Evolutionary conservation across 768 basidiomycete species (phyloP), one percentile per base, ranked within the genome.

Genomic region (Leucocoprinus leucothites): DNA sequence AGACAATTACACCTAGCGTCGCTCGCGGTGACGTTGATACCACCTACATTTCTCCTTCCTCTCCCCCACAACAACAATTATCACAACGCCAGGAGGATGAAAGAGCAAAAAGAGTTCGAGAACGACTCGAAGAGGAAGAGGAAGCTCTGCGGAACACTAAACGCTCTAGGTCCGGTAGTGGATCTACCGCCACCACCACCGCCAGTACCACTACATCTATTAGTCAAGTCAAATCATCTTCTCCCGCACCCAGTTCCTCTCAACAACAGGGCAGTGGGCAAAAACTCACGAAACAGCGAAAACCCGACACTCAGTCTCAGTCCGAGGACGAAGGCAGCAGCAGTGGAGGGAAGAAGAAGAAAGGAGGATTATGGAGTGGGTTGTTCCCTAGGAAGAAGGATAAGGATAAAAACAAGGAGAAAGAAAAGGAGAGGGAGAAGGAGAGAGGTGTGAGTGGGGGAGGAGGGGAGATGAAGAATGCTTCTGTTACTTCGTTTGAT

Each of bases 321-420:
- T 57, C 53, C 50, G 62, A 57, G 66, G 63, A 52, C 62, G 61
- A 56, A 65, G 70, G 72, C 11, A 70, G 73, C 8, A 65, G 66
- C 8, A 67, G 64, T 1, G 72, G 72, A 53, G 69, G 71, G 34
- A 84, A 86, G 72, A 86, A 87, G 71, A 87, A 86, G 71, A 85
- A 82, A 52, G 71, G 82, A 2, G 84, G 88, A 2, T 79, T 98
- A 54, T 87, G 97, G 60, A 78, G 84, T 13, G 78, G 85, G 0
- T 63, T 98, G 47, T 96, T 96, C 66, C 78, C 79, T 16, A 86
- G 83, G 69, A 94, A 88, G 61, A 85, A 85, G 66, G 85, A 84
- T 47, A 86, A 86, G 64, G 84, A n/a, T n/a, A n/a, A n/a, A n/a
- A n/a, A 83, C 48, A 86, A 86, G 64, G 78, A 79, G 41, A 84